phyloP scores from a whole-genome alignment of 2,329 filamentous ascomycete genomes.

The Polytolypa hystricis region DNA sequence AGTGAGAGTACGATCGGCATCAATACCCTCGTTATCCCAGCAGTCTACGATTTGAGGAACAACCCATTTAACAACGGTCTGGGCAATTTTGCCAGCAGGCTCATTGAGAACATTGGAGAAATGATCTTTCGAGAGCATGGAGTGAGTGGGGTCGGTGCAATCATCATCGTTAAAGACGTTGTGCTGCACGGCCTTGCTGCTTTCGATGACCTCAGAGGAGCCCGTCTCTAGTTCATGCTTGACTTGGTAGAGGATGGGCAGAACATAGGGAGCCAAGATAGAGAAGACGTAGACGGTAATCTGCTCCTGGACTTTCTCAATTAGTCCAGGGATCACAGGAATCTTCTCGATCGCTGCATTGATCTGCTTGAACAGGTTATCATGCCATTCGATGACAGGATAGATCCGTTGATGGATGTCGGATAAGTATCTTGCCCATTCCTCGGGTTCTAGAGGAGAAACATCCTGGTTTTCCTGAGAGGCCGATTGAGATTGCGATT shows the following conservation, averaged over 20 bases:
- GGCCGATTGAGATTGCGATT: slow-evolving; percentile 60
- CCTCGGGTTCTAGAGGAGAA: slow-evolving; percentile 69
- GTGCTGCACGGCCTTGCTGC: slow-evolving; percentile 71
- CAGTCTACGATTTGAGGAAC: slow-evolving; percentile 81
- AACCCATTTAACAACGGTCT: slow-evolving; percentile 68
- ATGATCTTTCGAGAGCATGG: slow-evolving; percentile 92
- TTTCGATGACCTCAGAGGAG: slow-evolving; percentile 76
- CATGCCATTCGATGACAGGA: slow-evolving; percentile 83
- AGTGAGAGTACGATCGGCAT: slow-evolving; percentile 59
- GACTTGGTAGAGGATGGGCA: slow-evolving; percentile 77
- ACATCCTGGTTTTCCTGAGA: slow-evolving; percentile 66
- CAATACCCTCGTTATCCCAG: slow-evolving; percentile 66
- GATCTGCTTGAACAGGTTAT: slow-evolving; percentile 73
- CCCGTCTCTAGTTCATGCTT: slow-evolving; percentile 78
- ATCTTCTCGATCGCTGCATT: slow-evolving; percentile 71
- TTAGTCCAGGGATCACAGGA: slow-evolving; percentile 69
- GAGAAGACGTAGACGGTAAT: slow-evolving; percentile 83
- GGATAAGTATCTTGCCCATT: slow-evolving; percentile 66
- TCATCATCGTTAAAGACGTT: slow-evolving; percentile 74
- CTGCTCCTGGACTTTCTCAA: slow-evolving; percentile 80
- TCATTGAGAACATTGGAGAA: slow-evolving; percentile 88
- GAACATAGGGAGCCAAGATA: slow-evolving; percentile 76
- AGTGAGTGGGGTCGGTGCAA: slow-evolving; percentile 76
- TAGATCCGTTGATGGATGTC: slow-evolving; percentile 69
- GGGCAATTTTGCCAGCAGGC: slow-evolving; percentile 71